Percentiles rank a stretch among this genome's conserved stretches.
Evolutionary conservation across 345 rosid species (phyloP).

Genomic region (Lumnitzera racemosa): DNA sequence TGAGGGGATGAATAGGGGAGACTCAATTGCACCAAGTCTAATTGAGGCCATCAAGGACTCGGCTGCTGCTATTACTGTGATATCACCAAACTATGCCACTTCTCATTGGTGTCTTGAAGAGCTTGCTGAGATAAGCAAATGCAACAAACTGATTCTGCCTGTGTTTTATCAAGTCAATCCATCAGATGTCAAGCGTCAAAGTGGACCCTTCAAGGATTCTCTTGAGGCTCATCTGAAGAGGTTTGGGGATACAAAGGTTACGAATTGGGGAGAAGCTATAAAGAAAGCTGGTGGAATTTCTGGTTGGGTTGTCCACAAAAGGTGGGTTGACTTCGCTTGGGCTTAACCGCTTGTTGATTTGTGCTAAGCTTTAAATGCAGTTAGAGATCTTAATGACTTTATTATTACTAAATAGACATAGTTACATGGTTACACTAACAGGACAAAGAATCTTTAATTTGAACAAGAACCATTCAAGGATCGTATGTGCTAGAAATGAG

Average conservation of each 20-base stretch:
- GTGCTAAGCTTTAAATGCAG: too few relatives aligned
- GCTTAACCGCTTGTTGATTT: too few relatives aligned
- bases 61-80: constrained; percentile 11
- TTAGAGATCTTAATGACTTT: too few relatives aligned
- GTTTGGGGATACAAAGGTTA: constrained; percentile 5
- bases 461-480: too few relatives aligned
- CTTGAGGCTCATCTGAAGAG: neutral
- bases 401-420: too few relatives aligned
- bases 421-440: too few relatives aligned
- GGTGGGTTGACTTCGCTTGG: too few relatives aligned
- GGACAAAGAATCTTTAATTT: too few relatives aligned
- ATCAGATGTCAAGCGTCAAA: constrained; percentile 11
- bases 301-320: neutral
- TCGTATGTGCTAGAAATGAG: too few relatives aligned
- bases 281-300: constrained; percentile 4
- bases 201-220: neutral
- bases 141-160: constrained; percentile 17
- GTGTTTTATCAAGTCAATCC: constrained; percentile 21
- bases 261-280: constrained; percentile 19
- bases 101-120: constrained; percentile 29
- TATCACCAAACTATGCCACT: constrained; percentile 17
- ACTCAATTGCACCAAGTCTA: constrained; percentile 9
- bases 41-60: constrained; percentile 21
- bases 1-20: constrained; percentile 15
- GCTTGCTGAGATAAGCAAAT: constrained; percentile 16